Base-by-base conservation (phyloP, 1,139 yeast genomes). In the Diutina sp. region DNA sequence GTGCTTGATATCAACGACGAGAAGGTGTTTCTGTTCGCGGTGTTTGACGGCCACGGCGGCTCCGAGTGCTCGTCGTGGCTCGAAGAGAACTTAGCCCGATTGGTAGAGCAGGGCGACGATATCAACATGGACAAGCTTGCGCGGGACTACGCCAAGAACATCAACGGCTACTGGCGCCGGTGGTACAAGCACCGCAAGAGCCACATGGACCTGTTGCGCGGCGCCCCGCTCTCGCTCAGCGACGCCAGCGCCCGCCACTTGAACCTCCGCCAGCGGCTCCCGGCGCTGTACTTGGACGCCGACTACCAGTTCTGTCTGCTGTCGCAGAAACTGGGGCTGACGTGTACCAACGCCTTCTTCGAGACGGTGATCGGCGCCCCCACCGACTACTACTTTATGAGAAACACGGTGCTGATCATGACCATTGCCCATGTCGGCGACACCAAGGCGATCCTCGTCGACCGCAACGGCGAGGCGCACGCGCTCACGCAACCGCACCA, bases 21-120 rank as follows among this genome's bases (percentile, higher is more conserved):
- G 16, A 59, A 67, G 4, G 68, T 74, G 41, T 85, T 90, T 69
- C 83, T 82, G 64, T 84, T 87, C 67, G 81, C 83, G 55, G 79
- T 93, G 2, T 90, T 86, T 68, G 99, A 93, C 69, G 99, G 98
- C 2, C 99, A 93, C 68, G 98, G 98, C 4, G 96, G 97, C 18
- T 78, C 75, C 45, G 83, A 85, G 59, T 89, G 96, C 64, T 77
- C 90, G 51, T 76, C 72, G 32, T 87, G 77, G 63, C 72, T 91
- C 38, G 72, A 77, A 41, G 70, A 74, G 9, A 74, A 82, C 58
- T 74, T 90, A 52, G 80, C 85, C 44, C 64, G 69, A 55, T 77
- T 74, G 57, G 79, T 90, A 38, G 96, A 87, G 64, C 64, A 64
- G 6, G 72, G 74, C 18, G 58, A 61, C 48, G 59, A 55, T 14